Base-by-base conservation (phyloP, 2,329 filamentous ascomycete genomes). In the Penicillium sp. region DNA sequence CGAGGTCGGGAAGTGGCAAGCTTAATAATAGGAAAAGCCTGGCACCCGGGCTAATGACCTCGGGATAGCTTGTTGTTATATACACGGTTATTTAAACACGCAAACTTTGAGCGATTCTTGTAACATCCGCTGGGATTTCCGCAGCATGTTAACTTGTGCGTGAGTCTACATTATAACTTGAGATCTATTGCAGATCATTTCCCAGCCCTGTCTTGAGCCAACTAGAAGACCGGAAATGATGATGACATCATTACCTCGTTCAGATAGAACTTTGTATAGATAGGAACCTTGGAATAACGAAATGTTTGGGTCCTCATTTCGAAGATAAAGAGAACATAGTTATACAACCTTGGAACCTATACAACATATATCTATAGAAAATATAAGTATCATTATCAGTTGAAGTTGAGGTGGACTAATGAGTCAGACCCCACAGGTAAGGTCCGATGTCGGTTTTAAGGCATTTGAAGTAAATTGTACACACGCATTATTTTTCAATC, bases 401-500 rank as follows among this genome's bases (percentile, higher is more conserved):
- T 29, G 23, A 36, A 36, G 12, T 25, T 45, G 29, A 54, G 39
- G 38, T 19, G 47, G 27, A 25, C 8, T n/a, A 29, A 53, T 57
- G 54, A 57, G 33, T 57, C 54, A 57, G 49, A 53, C 49, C 49
- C 49, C 49, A 31, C 54, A 36, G 27, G 25, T 31, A 9, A 41
- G 49, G 49, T 53, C 54, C 54, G 54, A 57, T 57, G 54, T 57
- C 54, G 54, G 49, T 44, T 53, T 15, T 3, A 12, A 8, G 19
- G 3, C 4, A 29, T 29, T 29, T 23, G 49, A 8, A 19, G n/a
- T 25, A 36, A 44, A 52, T 8, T 27, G 36, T 13, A 33, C n/a
- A 25, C 10, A 17, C 12, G 31, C n/a, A 43, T 25, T 19, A 12
- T 19, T n/a, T n/a, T 23, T 51, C 9, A 13, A 29, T 12, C 10